Evolutionary conservation across 2,329 filamentous ascomycete genomes (phyloP).

Genomic region (Botrytis hyacinthi): DNA sequence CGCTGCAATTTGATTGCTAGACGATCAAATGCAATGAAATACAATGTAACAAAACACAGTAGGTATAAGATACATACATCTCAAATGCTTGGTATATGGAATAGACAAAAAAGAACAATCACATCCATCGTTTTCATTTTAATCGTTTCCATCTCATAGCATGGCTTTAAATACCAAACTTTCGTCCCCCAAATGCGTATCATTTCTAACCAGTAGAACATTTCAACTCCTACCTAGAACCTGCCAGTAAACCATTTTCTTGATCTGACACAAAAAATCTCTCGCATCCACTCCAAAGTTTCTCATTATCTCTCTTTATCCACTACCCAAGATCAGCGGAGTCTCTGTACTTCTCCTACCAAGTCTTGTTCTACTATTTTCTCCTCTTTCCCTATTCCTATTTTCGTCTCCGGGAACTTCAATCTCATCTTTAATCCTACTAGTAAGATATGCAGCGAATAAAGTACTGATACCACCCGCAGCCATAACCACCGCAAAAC

Average conservation of each 20-base stretch:
- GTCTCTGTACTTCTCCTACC: constrained; percentile 6
- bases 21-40: neutral
- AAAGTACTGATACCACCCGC: constrained; percentile 79
- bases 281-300: neutral
- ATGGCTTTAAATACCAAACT: neutral
- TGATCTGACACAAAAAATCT: neutral
- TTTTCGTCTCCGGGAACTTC: constrained; percentile 26
- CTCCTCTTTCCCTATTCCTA: neutral
- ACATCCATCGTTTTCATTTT: neutral
- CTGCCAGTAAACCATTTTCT: neutral
- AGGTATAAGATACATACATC: constrained; percentile 1
- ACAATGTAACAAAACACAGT: neutral
- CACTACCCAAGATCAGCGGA: constrained; percentile 8
- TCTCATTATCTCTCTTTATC: neutral
- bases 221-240: neutral
- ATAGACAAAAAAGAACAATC: neutral
- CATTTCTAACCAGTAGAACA: neutral
- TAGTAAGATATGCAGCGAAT: constrained; percentile 65
- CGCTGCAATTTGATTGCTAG: neutral
- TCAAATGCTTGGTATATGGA: constrained; percentile 2
- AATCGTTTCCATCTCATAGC: neutral
- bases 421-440: constrained; percentile 38
- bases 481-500: constrained; percentile 81
- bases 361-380: neutral
- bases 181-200: neutral